These are phyloP conservation scores for Wallacemonas sp. DNA, from an alignment of 208 protist species.

Conservation along the genomic window DNA sequence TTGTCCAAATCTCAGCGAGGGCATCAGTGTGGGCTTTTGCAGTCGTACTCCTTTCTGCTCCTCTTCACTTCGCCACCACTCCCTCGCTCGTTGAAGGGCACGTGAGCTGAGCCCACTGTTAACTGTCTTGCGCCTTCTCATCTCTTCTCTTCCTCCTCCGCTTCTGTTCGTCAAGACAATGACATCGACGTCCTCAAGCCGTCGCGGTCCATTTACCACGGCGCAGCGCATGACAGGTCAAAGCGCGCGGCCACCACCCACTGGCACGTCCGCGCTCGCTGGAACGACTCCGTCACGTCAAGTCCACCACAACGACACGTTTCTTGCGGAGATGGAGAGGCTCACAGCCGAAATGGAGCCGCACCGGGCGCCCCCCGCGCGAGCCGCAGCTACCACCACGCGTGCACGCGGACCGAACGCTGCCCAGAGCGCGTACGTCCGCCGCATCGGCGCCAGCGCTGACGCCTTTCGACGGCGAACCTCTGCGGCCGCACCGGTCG, in stretches of 20 bases:
- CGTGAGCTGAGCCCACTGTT: too few relatives aligned
- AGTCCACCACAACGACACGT: neutral
- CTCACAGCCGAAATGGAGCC: neutral
- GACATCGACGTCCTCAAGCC: neutral
- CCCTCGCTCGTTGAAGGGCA: too few relatives aligned
- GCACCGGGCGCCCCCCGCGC: neutral
- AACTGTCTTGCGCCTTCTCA: too few relatives aligned
- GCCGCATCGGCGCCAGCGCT: neutral
- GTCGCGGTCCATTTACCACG: neutral
- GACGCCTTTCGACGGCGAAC: neutral
- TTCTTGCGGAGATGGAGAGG: constrained; percentile 7
- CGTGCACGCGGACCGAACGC: neutral
- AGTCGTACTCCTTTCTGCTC: too few relatives aligned
- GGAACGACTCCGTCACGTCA: neutral
- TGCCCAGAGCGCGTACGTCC: neutral
- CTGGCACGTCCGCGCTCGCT: too few relatives aligned
- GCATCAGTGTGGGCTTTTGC: too few relatives aligned
- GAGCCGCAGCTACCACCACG: neutral
- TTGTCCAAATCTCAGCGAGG: too few relatives aligned
- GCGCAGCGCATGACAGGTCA: neutral
- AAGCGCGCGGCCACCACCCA: too few relatives aligned
- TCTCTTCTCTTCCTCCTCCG: too few relatives aligned
- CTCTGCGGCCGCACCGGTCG: neutral
- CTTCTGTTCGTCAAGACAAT: too few relatives aligned
- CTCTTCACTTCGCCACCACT: too few relatives aligned